These are phyloP conservation scores for Paramecium sonneborni DNA, from an alignment of 73 alveolate genomes.

Conservation along the genomic window DNA sequence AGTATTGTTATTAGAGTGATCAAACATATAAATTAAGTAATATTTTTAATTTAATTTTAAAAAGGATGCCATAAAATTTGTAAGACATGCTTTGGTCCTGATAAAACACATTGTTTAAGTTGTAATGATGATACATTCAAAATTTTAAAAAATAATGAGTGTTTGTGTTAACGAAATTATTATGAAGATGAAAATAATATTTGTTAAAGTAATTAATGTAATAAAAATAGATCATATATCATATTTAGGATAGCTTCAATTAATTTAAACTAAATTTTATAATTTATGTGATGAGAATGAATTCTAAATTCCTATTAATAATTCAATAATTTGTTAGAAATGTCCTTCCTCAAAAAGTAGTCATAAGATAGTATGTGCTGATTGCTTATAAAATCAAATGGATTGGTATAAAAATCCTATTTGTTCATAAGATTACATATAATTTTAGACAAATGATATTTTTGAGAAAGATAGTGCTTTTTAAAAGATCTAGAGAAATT, in stretches of 20 bases:
- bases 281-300: background rate
- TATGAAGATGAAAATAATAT: background rate
- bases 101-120: background rate
- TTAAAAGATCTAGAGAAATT: background rate
- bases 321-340: background rate
- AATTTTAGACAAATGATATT: background rate
- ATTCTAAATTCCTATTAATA: background rate
- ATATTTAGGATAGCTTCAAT: background rate
- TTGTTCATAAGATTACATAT: background rate
- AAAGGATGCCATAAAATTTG: background rate
- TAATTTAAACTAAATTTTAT: background rate
- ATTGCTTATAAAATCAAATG: background rate
- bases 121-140: background rate
- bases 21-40: background rate
- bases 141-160: background rate
- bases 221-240: background rate
- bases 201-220: background rate
- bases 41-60: background rate
- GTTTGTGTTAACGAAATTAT: background rate
- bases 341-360: background rate
- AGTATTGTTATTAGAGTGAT: background rate
- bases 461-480: background rate
- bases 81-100: constrained; percentile 4
- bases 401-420: background rate
- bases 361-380: background rate